phyloP scores from a whole-genome alignment of 1,284 basidiomycete species.

The Sporisorium reilianum region DNA sequence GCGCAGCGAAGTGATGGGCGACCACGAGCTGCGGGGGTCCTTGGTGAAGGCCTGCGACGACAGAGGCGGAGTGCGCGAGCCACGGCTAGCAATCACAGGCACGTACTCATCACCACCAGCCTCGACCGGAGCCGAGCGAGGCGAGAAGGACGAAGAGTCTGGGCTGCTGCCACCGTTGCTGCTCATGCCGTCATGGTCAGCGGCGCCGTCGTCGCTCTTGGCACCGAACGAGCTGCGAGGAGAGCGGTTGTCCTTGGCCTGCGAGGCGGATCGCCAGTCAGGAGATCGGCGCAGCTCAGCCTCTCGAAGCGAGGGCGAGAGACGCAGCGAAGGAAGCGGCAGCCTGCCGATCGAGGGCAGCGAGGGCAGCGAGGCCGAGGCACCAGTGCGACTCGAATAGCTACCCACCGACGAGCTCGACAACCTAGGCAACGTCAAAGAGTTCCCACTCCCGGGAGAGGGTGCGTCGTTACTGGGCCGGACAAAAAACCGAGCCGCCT shows the following conservation, averaged over 20 bases:
- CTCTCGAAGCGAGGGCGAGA: slow-evolving; percentile 31
- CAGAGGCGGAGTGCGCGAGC: slow-evolving; percentile 27
- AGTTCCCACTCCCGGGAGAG: slow-evolving; percentile 28
- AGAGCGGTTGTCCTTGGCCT: slow-evolving; percentile 26
- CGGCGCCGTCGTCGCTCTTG: slow-evolving; percentile 37
- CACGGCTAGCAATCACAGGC: slow-evolving; percentile 25
- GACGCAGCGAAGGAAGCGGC: slow-evolving; percentile 43
- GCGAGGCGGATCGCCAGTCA: slow-evolving; percentile 24
- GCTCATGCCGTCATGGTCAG: slow-evolving; percentile 32
- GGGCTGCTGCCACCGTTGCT: slow-evolving; percentile 40
- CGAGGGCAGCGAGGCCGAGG: slow-evolving; percentile 29
- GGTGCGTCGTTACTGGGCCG: slow-evolving; percentile 41
- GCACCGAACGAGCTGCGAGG: slow-evolving; percentile 34
- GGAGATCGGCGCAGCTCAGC: slow-evolving; percentile 15
- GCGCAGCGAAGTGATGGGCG: slow-evolving; percentile 36
- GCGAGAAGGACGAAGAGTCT: slow-evolving; percentile 38
- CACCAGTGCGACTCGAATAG: slow-evolving; percentile 12
- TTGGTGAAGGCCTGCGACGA: slow-evolving; percentile 22
- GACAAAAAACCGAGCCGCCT: slow-evolving; percentile 49
- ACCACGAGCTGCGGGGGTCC: slow-evolving; percentile 41
- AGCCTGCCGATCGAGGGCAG: slow-evolving; percentile 30
- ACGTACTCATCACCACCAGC: slow-evolving; percentile 29
- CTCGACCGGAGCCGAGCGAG: slow-evolving; percentile 36
- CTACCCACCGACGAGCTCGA: slow-evolving; percentile 27
- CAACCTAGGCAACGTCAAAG: slow-evolving; percentile 40